Evolutionary conservation across 2,329 filamentous ascomycete genomes (phyloP).

Genomic region (Cladosporium austrohemisphaericum): DNA sequence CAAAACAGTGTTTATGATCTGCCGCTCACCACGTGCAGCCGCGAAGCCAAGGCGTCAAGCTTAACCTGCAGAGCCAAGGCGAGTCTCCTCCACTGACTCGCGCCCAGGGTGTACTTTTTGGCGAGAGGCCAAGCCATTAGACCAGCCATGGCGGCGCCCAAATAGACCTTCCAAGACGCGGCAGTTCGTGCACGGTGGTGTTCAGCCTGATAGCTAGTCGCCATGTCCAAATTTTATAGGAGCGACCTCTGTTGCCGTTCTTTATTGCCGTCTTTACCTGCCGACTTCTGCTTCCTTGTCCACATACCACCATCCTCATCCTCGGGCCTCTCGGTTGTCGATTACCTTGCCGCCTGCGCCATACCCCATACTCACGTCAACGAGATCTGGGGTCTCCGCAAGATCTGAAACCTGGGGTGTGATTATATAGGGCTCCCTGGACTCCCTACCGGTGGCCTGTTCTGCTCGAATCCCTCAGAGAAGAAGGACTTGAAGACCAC

Average conservation of each 20-base stretch:
- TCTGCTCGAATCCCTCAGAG: too few species aligned
- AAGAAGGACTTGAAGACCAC: background rate
- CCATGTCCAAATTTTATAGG: constrained; percentile 2
- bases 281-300: constrained; percentile 7
- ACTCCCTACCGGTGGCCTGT: constrained; percentile 8
- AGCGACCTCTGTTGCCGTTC: background rate
- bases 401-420: constrained; percentile 2
- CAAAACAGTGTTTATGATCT: background rate
- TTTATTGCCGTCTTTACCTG: constrained; percentile 13
- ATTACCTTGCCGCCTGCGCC: background rate
- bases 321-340: constrained; percentile 9
- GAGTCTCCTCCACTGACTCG: background rate
- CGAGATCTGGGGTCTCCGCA: constrained; percentile 13
- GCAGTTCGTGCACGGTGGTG: constrained; percentile 13
- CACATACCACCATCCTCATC: background rate
- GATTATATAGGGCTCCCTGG: constrained; percentile 10
- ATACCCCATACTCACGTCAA: constrained; percentile 12
- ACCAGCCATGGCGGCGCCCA: constrained; percentile 6
- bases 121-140: constrained; percentile 12
- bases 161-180: constrained; percentile 11
- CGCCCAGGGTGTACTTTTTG: background rate
- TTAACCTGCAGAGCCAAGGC: constrained; percentile 2
- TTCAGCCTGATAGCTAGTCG: constrained; percentile 13
- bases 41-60: background rate
- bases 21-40: background rate